Evolutionary conservation across 2,329 filamentous ascomycete genomes (phyloP).

Genomic region (Pseudocercospora musae): DNA sequence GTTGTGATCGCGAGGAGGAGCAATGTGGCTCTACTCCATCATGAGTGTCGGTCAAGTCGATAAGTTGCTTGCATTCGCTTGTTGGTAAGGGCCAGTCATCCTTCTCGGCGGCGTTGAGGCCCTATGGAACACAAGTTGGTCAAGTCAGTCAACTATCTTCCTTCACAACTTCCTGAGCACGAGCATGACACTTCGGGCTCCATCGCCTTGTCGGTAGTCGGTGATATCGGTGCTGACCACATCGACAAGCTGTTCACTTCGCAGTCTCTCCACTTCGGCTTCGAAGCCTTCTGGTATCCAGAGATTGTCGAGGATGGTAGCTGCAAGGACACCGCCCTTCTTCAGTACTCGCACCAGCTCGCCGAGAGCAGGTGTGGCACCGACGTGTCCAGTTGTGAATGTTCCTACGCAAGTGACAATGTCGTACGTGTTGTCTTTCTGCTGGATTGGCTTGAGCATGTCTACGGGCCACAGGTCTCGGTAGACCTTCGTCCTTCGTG

Average conservation of each 20-base stretch:
- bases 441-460: constrained; percentile 45
- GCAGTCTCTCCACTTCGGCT: constrained; percentile 43
- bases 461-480: constrained; percentile 46
- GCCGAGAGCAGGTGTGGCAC: constrained; percentile 46
- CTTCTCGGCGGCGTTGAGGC: constrained; percentile 1
- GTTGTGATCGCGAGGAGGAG: constrained; percentile 6
- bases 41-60: background rate
- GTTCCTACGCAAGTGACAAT: constrained; percentile 54
- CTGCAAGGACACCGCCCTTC: constrained; percentile 49
- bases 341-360: constrained; percentile 53
- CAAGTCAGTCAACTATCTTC: background rate
- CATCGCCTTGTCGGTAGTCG: constrained; percentile 32
- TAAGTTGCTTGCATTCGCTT: background rate
- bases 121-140: constrained; percentile 1
- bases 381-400: constrained; percentile 55
- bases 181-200: constrained; percentile 20
- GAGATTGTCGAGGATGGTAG: constrained; percentile 51
- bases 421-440: constrained; percentile 46
- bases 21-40: background rate
- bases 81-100: background rate
- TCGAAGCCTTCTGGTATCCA: constrained; percentile 51
- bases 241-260: constrained; percentile 36
- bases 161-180: constrained; percentile 26
- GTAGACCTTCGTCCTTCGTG: constrained; percentile 49
- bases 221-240: constrained; percentile 35